phyloP scores from a whole-genome alignment of 2,329 filamentous ascomycete species.

The Alternaria viburni region DNA sequence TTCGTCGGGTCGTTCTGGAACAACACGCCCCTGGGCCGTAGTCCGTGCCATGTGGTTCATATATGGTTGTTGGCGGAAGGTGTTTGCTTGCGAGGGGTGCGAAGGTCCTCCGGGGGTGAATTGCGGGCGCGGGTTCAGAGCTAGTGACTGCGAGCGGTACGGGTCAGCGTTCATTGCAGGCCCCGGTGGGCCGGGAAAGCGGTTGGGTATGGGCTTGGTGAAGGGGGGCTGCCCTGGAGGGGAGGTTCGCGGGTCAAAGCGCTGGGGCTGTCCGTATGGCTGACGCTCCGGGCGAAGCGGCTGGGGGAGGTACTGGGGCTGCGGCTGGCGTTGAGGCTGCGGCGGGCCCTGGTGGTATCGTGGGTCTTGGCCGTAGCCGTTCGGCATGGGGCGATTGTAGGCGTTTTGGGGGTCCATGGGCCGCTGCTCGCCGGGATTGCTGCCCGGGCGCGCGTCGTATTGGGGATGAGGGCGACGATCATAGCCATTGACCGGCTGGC shows the following conservation, averaged over 20 bases:
- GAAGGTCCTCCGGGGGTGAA: constrained; percentile 63
- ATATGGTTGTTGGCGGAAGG: constrained; percentile 80
- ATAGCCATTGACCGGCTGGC: constrained; percentile 55
- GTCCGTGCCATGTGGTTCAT: constrained; percentile 73
- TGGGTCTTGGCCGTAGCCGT: constrained; percentile 48
- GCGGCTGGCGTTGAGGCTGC: constrained; percentile 50
- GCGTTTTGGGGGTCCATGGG: constrained; percentile 34
- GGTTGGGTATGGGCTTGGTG: constrained; percentile 62
- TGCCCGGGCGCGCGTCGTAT: constrained; percentile 35
- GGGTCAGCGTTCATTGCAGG: constrained; percentile 83
- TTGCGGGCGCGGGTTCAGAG: constrained; percentile 73
- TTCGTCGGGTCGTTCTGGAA: constrained; percentile 91
- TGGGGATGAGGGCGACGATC: constrained; percentile 42
- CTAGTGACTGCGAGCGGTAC: constrained; percentile 93
- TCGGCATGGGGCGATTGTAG: constrained; percentile 43
- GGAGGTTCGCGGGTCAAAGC: constrained; percentile 67
- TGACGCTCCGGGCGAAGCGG: constrained; percentile 68
- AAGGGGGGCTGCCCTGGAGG: constrained; percentile 57
- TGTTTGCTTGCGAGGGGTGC: constrained; percentile 68
- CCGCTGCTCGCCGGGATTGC: constrained; percentile 36
- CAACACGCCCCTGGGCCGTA: constrained; percentile 87
- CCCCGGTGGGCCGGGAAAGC: constrained; percentile 60
- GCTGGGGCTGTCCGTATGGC: constrained; percentile 75
- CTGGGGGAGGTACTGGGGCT: constrained; percentile 65
- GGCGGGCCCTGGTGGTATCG: constrained; percentile 44